These are phyloP conservation scores for Neltuma alba DNA, from an alignment of 306 rosid genomes.

Conservation along the genomic window DNA sequence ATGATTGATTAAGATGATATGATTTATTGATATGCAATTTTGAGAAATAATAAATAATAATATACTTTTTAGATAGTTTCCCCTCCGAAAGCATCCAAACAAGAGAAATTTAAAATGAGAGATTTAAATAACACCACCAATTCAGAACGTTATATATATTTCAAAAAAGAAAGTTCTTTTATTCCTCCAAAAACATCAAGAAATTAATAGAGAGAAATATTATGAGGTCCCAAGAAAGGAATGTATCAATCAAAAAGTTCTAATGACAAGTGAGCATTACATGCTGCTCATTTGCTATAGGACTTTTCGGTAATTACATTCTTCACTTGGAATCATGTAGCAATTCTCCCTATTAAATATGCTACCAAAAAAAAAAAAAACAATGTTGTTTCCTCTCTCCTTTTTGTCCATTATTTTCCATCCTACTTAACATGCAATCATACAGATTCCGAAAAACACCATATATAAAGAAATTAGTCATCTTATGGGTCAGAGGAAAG, in stretches of 20 bases:
- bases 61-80: not conserved
- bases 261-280: no score
- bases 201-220: no score
- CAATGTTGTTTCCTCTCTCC: not conserved
- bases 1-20: not conserved
- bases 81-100: not conserved
- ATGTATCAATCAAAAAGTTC: no score
- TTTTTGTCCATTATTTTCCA: not conserved
- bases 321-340: no score
- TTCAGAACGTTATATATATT: no score
- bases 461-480: not conserved
- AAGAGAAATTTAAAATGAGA: not conserved
- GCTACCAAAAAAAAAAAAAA: no score
- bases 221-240: no score
- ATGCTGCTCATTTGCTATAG: no score
- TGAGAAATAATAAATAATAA: not conserved
- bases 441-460: not conserved
- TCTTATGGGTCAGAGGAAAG: not conserved
- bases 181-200: not conserved
- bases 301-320: no score
- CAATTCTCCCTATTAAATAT: no score
- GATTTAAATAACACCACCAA: no score
- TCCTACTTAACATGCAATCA: not conserved
- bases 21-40: not conserved
- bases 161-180: not conserved